Evolutionary conservation across 2,329 filamentous ascomycete genomes (phyloP).

Genomic region (Ciborinia camelliae): DNA sequence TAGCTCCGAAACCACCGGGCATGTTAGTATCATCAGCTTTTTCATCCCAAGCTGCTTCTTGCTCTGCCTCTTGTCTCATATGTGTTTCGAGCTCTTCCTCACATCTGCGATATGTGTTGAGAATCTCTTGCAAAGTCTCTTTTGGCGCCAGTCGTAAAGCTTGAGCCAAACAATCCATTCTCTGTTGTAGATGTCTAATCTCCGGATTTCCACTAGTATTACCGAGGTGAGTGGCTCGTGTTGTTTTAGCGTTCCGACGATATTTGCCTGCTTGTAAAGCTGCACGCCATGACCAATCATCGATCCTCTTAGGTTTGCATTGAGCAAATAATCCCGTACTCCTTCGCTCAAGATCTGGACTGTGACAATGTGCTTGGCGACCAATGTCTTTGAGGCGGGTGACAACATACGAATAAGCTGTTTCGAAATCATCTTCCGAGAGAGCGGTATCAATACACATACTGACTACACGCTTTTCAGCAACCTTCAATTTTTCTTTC

Average conservation of each 20-base stretch:
- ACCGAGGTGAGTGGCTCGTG: constrained; percentile 57
- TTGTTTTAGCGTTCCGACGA: constrained; percentile 52
- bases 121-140: constrained; percentile 67
- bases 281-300: constrained; percentile 75
- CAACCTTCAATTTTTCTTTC: constrained; percentile 39
- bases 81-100: constrained; percentile 72
- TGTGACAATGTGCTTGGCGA: constrained; percentile 31
- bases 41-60: constrained; percentile 68
- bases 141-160: constrained; percentile 72
- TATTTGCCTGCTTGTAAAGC: constrained; percentile 77
- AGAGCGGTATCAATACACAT: constrained; percentile 80
- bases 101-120: constrained; percentile 71
- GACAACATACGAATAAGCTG: constrained; percentile 78
- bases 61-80: constrained; percentile 62
- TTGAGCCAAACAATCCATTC: constrained; percentile 74
- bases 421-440: constrained; percentile 77
- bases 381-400: constrained; percentile 56
- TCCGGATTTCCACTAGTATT: constrained; percentile 57
- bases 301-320: constrained; percentile 38
- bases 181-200: constrained; percentile 72
- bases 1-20: constrained; percentile 51
- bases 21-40: constrained; percentile 57
- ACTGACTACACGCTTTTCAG: constrained; percentile 66
- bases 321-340: constrained; percentile 31
- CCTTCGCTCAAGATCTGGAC: constrained; percentile 25